A percentile compares a stretch with the other conserved stretches of the same genome.
Conservation (phyloP, 345 rosid species). For the Rhodamnia rubescens region DNA sequence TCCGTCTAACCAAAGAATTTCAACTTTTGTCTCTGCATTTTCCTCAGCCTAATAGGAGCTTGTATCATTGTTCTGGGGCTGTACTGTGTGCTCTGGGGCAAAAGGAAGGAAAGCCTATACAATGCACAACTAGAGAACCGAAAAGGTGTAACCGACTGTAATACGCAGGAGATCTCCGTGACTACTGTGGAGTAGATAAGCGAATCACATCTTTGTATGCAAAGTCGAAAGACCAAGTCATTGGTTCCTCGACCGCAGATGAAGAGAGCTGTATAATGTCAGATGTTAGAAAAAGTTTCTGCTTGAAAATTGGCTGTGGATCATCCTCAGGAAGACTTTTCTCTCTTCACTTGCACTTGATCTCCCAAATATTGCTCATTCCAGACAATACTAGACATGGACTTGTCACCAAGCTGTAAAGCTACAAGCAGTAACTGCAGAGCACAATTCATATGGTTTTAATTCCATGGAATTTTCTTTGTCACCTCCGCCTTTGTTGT, state of each 20-base stretch:
- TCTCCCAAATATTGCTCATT: background rate
- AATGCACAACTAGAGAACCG: background rate
- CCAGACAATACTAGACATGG: background rate
- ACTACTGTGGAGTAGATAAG: background rate
- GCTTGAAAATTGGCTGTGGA: background rate
- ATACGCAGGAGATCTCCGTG: background rate
- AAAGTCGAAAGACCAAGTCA: background rate
- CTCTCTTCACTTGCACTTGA: background rate
- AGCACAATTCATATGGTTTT: background rate
- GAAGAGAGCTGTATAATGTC: background rate
- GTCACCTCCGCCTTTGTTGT: background rate
- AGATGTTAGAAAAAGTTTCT: background rate
- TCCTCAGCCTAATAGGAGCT: constrained; percentile 20
- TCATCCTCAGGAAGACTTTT: background rate
- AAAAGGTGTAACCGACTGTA: background rate
- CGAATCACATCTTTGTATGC: background rate
- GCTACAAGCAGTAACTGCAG: background rate
- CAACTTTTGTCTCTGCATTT: background rate
- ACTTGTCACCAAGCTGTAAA: background rate
- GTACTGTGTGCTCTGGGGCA: constrained; percentile 26
- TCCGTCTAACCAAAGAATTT: background rate
- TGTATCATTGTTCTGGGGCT: constrained; percentile 21
- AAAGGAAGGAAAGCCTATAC: constrained; percentile 7
- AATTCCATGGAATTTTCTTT: background rate
- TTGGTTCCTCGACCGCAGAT: background rate